Evolutionary conservation across 257 asterid species (phyloP).

Genomic region (Plectranthus barbatus): DNA sequence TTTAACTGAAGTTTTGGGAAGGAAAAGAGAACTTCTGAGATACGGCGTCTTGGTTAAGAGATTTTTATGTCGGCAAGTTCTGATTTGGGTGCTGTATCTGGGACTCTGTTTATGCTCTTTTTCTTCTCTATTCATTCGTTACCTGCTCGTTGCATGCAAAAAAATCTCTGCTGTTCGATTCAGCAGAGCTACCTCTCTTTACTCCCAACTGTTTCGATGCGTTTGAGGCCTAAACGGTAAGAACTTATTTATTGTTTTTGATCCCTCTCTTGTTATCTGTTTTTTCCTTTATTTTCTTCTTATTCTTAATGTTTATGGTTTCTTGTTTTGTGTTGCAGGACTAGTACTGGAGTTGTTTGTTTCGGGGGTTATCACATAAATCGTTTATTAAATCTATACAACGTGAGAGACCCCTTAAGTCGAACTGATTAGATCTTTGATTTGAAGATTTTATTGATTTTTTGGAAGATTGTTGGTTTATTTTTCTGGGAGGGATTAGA

Average conservation of each 20-base stretch:
- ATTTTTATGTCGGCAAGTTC: constrained; percentile 90
- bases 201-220: constrained; percentile 76
- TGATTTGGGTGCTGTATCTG: constrained; percentile 48
- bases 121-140: constrained; percentile 17
- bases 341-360: constrained; percentile 84
- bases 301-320: not conserved
- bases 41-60: constrained; percentile 27
- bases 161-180: constrained; percentile 44
- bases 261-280: constrained; percentile 20
- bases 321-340: constrained; percentile 46
- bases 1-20: not conserved
- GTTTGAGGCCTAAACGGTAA: constrained; percentile 97
- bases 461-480: constrained; percentile 6
- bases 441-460: not conserved
- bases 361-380: constrained; percentile 93
- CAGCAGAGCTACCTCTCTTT: constrained; percentile 45
- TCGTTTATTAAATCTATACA: constrained; percentile 35
- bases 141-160: constrained; percentile 33
- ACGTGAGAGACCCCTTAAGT: constrained; percentile 39
- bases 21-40: constrained; percentile 16
- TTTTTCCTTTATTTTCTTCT: not conserved
- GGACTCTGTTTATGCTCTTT: constrained; percentile 55
- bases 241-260: not conserved
- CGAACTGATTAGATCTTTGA: not conserved
- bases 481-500: constrained; percentile 2